Evolutionary conservation across 2,329 filamentous ascomycete genomes (phyloP).

Genomic region (Chaetoscypha palmicola): DNA sequence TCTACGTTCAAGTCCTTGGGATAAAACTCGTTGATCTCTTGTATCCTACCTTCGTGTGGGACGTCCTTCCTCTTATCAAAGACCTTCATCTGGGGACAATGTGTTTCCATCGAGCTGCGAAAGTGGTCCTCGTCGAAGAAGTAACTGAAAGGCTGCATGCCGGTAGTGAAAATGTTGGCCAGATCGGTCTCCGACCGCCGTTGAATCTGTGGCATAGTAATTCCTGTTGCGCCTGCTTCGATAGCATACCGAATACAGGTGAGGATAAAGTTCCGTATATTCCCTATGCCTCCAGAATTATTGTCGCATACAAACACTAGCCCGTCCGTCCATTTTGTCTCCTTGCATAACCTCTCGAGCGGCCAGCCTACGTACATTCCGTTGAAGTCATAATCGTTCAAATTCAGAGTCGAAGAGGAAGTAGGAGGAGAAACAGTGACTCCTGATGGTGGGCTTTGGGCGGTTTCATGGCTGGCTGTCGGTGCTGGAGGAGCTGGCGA

Average conservation of each 20-base stretch:
- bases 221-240: conserved; percentile 40
- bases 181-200: conserved; percentile 37
- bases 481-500: conserved; percentile 3
- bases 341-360: conserved; percentile 37
- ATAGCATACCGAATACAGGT: conserved; percentile 44
- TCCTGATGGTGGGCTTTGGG: background rate
- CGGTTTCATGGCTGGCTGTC: background rate
- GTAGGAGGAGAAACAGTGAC: conserved; percentile 1
- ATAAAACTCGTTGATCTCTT: conserved; percentile 35
- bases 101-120: conserved; percentile 31
- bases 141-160: conserved; percentile 36
- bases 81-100: conserved; percentile 39
- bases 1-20: conserved; percentile 23
- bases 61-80: conserved; percentile 35
- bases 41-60: conserved; percentile 31
- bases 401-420: conserved; percentile 13
- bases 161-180: conserved; percentile 35
- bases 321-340: conserved; percentile 36
- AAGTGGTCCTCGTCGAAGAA: conserved; percentile 44
- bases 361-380: conserved; percentile 36
- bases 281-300: conserved; percentile 45
- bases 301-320: conserved; percentile 43
- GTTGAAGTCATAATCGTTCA: conserved; percentile 33
- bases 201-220: conserved; percentile 40
- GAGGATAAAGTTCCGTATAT: conserved; percentile 44